Base-by-base conservation (phyloP, 108 stramenopile species). In the Cylindrotheca closterium region DNA sequence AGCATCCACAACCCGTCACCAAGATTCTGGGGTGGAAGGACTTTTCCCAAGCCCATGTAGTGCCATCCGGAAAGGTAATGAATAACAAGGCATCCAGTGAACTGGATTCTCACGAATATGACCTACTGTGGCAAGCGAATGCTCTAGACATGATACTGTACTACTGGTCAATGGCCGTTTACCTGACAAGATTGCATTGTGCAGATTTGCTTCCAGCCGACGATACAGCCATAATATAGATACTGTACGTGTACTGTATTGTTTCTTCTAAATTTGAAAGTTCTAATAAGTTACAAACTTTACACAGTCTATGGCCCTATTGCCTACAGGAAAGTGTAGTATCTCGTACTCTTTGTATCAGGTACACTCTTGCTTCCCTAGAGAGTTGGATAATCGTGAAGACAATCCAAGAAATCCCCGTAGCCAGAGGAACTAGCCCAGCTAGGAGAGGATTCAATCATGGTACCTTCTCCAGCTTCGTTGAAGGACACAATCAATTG, bases 401-500 rank as follows among this genome's bases (percentile, higher is more conserved):
- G 59, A 50, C 60, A 62, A 42, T 77, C 75, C 53, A 77, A 55
- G 42, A 59, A 77, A 19, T 51, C 22, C 10, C 75, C 75, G 56
- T 70, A 70, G 8, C 69, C 64, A 25, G 64, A 61, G 12, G 7
- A 47, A 47, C 75, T 77, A 15, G 53, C 30, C 75, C 75, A 77
- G 21, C 55, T 71, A 8, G 29, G 4, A 25, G 59, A 58, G 7
- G 64, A 31, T 49, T 77, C 75, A 22, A 77, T 60, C 8, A 45
- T 25, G 21, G 75, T 77, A 21, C 67, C 75, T 30, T 70, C 58
- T 4, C 64, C 69, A 47, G 51, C 49, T 26, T 77, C 75, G 59
- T 77, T 77, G 53, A 77, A 77, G n/a, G 63, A 51, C 1, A 56
- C 54, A 45, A 77, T 70, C 15, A 77, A 42, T 33, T 77, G 75